phyloP scores from a whole-genome alignment of 495 filamentous ascomycete genomes.

The Hyaloscypha finlandica region DNA sequence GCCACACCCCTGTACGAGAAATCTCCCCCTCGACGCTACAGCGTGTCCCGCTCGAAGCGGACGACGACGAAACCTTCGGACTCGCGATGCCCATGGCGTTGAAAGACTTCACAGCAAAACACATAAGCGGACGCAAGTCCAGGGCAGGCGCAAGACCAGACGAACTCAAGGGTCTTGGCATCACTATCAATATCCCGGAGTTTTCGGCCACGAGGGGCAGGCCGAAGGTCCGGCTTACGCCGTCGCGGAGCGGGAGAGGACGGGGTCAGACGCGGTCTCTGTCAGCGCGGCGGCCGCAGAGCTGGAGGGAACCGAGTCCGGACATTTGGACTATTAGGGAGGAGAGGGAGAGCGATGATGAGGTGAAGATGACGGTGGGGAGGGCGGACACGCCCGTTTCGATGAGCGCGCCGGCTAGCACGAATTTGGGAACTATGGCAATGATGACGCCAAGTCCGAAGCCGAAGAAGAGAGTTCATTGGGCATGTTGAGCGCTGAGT shows the following conservation, averaged over 20 bases:
- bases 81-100: conserved; percentile 30
- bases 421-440: conserved; percentile 2
- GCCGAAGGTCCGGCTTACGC: conserved; percentile 18
- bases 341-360: conserved; percentile 29
- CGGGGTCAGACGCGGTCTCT: conserved; percentile 28
- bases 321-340: conserved; percentile 32
- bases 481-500: conserved; percentile 23
- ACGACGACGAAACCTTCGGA: conserved; percentile 22
- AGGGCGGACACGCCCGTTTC: neutral
- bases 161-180: conserved; percentile 24
- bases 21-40: conserved; percentile 30
- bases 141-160: conserved; percentile 10
- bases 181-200: conserved; percentile 22
- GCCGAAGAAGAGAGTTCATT: conserved; percentile 34
- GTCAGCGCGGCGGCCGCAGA: conserved; percentile 23
- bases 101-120: conserved; percentile 22
- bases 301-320: conserved; percentile 31
- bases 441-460: conserved; percentile 14
- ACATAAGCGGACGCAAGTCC: conserved; percentile 21
- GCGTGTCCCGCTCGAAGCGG: conserved; percentile 6
- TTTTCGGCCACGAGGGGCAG: conserved; percentile 17
- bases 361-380: neutral
- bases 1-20: conserved; percentile 24
- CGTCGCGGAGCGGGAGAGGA: conserved; percentile 6
- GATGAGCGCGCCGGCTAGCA: conserved; percentile 14